Percentiles rank a stretch among this genome's conserved stretches.
Evolutionary conservation across 2,329 filamentous ascomycete species (phyloP).

Genomic region (Sclerotinia glacialis): DNA sequence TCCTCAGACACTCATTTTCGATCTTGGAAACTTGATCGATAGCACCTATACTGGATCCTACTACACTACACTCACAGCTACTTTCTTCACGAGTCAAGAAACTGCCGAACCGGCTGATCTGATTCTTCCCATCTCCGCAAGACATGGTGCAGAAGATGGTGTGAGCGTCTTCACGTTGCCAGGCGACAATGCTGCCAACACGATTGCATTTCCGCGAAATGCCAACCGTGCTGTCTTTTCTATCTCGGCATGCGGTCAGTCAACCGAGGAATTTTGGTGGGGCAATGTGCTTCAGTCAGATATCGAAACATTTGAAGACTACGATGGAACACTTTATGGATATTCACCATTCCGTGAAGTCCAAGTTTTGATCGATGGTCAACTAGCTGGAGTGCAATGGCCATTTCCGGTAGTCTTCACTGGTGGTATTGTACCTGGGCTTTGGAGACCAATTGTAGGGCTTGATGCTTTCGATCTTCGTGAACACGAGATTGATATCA

Average conservation of each 20-base stretch:
- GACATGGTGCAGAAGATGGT: constrained; percentile 47
- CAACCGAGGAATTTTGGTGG: constrained; percentile 82
- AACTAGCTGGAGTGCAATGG: constrained; percentile 72
- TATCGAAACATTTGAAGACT: constrained; percentile 55
- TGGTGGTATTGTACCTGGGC: constrained; percentile 70
- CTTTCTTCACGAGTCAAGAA: constrained; percentile 58
- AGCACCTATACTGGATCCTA: constrained; percentile 69
- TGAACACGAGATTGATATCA: constrained; percentile 80
- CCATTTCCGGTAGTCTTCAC: constrained; percentile 82
- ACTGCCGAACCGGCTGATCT: constrained; percentile 54
- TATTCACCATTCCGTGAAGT: constrained; percentile 75
- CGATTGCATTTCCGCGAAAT: constrained; percentile 63
- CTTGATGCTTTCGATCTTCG: constrained; percentile 75
- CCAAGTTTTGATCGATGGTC: constrained; percentile 70
- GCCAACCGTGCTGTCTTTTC: constrained; percentile 68
- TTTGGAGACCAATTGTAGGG: constrained; percentile 77
- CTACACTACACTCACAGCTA: constrained; percentile 71
- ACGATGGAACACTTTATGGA: constrained; percentile 59
- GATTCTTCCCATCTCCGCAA: constrained; percentile 65
- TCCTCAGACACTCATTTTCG: constrained; percentile 74
- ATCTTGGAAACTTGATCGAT: constrained; percentile 71
- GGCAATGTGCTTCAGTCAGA: constrained; percentile 67
- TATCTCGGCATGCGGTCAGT: constrained; percentile 74
- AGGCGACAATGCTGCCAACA: constrained; percentile 56
- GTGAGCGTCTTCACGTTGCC: constrained; percentile 69